Conservation (phyloP, 2,329 filamentous ascomycete genomes). For the Apiospora saccharicola region DNA sequence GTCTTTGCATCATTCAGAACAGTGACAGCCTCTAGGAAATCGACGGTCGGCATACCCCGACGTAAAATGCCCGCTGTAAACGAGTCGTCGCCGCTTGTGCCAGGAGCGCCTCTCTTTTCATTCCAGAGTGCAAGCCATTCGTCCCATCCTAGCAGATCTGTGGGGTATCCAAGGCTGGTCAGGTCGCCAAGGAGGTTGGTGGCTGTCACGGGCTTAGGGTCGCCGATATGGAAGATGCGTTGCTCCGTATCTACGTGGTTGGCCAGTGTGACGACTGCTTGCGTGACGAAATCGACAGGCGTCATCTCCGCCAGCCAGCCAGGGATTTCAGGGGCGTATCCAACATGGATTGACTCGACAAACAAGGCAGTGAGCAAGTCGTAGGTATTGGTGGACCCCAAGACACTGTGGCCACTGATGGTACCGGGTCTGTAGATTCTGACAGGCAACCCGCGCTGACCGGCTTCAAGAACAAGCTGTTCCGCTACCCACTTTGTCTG, state of each 20-base stretch:
- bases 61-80: conserved; percentile 83
- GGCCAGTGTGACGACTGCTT: conserved; percentile 74
- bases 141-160: conserved; percentile 70
- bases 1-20: conserved; percentile 77
- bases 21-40: conserved; percentile 74
- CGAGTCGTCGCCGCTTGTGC: conserved; percentile 71
- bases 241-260: conserved; percentile 69
- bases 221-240: conserved; percentile 76
- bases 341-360: conserved; percentile 78
- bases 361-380: conserved; percentile 80
- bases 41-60: conserved; percentile 79
- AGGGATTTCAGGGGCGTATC: conserved; percentile 72
- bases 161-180: conserved; percentile 73
- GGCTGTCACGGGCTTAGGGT: conserved; percentile 74
- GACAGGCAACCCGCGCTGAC: conserved; percentile 72
- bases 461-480: conserved; percentile 74
- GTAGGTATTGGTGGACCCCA: conserved; percentile 79
- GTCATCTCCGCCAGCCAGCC: conserved; percentile 86
- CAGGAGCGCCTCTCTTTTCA: conserved; percentile 67
- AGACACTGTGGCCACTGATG: conserved; percentile 78
- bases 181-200: conserved; percentile 70
- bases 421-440: conserved; percentile 78
- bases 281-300: conserved; percentile 81
- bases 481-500: conserved; percentile 86
- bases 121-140: conserved; percentile 79